These are phyloP conservation scores for Kazachstania taianensis DNA, from an alignment of 805 yeast genomes.

Conservation along the genomic window DNA sequence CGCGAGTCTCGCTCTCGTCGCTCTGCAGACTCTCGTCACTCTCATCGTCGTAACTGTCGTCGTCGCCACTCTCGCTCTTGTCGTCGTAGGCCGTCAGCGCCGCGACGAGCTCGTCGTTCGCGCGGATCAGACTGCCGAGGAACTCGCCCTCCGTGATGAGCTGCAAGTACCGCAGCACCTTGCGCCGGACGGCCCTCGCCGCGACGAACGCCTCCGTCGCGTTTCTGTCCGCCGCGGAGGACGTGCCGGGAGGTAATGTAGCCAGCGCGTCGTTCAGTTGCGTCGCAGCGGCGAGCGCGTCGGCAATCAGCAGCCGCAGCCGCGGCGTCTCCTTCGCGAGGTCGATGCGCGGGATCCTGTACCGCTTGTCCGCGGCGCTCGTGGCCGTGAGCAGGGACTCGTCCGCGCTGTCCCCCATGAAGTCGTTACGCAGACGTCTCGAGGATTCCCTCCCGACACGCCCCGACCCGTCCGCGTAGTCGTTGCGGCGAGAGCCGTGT, in stretches of 20 bases:
- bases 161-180: constrained; percentile 73
- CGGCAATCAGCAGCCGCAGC: constrained; percentile 58
- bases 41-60: constrained; percentile 33
- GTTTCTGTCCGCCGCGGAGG: constrained; percentile 53
- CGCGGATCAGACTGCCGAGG: constrained; percentile 76
- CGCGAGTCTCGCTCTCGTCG: constrained; percentile 24
- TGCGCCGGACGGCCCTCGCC: constrained; percentile 67
- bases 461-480: no score
- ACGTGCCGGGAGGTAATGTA: constrained; percentile 35
- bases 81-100: constrained; percentile 64
- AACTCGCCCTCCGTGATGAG: constrained; percentile 75
- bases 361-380: constrained; percentile 25
- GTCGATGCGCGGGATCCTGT: constrained; percentile 57
- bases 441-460: constrained; percentile 8
- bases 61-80: constrained; percentile 35
- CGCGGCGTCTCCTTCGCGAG: constrained; percentile 62
- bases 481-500: not conserved
- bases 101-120: constrained; percentile 80
- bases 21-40: constrained; percentile 28
- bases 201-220: constrained; percentile 61
- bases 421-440: constrained; percentile 32
- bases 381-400: constrained; percentile 24
- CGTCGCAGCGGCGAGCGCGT: constrained; percentile 65
- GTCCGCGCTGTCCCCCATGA: constrained; percentile 46
- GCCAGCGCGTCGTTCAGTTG: constrained; percentile 52